Evolutionary conservation across 2,329 filamentous ascomycete species (phyloP), one percentile per base, ranked within the genome.

Genomic region (Aureobasidium sp.): DNA sequence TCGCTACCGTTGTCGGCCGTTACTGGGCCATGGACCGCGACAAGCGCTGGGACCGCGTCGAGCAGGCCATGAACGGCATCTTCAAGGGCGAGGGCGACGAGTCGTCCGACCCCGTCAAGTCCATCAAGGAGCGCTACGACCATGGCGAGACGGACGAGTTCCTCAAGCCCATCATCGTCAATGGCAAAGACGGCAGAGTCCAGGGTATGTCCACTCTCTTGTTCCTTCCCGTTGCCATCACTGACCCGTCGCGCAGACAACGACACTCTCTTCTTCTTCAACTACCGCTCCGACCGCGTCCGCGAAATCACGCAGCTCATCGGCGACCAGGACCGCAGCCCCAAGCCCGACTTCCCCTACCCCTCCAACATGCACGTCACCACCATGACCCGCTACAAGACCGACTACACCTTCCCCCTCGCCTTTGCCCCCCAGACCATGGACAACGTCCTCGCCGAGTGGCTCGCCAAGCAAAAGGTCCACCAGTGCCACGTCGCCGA

Each of bases 1-100:
- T 99, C 65, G 93, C 90, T 33, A 96, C 94, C 38, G 84, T 97
- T 50, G 93, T 97, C 63, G 94, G 94, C 63, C 86, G 93, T 68
- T 99, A 97, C 85, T 99, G 89, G 75, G 90, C 91, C 76, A 99
- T 99, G 94, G 94, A 99, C 80, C 92, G 94, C 68, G 94, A 99
- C 76, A 97, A 97, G 90, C 86, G 94, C 74, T 99, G 94, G 94
- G 94, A 99, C 72, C 84, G 94, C 72, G 81, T 96, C 67, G 90
- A 96, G 79, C 70, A 96, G 67, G 94, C 88, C 67, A 79, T 99
- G 73, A 93, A 94, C 78, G 94, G 90, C 62, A 73, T 99, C 68
- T 79, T 96, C 47, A 79, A 83, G 13, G 93, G 94, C 62, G 90
- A 96, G 75, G 94, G 94, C 62, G 91, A 96, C 75, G 83, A 86